Conservation (phyloP, 164 flowering plant genomes). For the Tetrastigma voinierianum region DNA sequence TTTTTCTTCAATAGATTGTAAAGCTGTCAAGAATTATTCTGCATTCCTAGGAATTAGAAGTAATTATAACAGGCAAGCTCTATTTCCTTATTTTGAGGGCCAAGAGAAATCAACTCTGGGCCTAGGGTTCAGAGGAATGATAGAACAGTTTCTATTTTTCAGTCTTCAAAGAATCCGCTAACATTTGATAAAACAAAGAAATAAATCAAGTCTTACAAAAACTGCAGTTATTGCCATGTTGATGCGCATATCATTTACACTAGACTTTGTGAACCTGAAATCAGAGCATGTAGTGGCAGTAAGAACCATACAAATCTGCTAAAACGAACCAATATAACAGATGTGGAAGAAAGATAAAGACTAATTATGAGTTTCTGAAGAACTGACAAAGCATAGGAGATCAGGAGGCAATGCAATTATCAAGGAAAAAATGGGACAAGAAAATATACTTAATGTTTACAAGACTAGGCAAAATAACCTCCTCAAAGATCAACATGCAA, state of each 20-base stretch:
- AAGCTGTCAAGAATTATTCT: too few relatives aligned
- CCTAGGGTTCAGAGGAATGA: neutral
- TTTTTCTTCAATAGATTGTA: too few relatives aligned
- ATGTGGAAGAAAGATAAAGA: neutral
- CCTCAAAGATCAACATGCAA: neutral
- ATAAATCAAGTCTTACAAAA: conserved; percentile 63
- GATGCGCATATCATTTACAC: conserved; percentile 65
- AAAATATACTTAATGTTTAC: neutral
- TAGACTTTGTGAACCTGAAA: conserved; percentile 79
- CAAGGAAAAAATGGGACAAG: neutral
- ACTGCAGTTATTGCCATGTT: conserved; percentile 86
- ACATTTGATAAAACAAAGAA: neutral
- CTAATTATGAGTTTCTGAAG: neutral
- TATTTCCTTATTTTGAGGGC: too few relatives aligned
- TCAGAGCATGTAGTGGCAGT: neutral
- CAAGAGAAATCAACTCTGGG: too few relatives aligned
- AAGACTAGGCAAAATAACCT: neutral
- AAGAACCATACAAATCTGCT: neutral
- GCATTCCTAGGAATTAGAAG: too few relatives aligned
- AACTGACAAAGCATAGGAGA: neutral
- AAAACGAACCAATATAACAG: neutral
- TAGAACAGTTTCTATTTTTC: neutral
- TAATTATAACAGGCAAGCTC: too few relatives aligned
- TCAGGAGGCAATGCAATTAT: neutral
- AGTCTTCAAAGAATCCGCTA: too few relatives aligned